Conservation (phyloP, 352 stramenopile species). For the Globisporangium ultimum region DNA sequence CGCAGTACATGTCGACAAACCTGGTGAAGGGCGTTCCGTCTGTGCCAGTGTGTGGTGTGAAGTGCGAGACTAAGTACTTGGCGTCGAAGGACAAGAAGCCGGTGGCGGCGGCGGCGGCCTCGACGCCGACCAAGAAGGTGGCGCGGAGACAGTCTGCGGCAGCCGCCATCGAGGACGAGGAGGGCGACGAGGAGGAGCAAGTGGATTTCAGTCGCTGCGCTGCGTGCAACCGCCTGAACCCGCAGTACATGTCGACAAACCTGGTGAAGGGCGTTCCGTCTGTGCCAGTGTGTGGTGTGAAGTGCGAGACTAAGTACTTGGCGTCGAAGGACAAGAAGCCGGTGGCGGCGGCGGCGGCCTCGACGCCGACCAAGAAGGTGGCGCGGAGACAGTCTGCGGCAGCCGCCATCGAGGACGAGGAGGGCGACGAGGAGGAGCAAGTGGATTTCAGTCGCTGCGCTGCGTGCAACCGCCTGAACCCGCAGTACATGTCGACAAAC, state of each 20-base stretch:
- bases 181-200: too few species aligned
- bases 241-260: constrained; percentile 64
- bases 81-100: too few species aligned
- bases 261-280: constrained; percentile 41
- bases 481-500: constrained; percentile 64
- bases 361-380: too few species aligned
- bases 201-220: constrained; percentile 43
- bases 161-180: constrained; percentile 7
- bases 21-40: constrained; percentile 41
- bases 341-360: too few species aligned
- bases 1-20: constrained; percentile 64
- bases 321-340: too few species aligned
- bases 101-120: too few species aligned
- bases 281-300: constrained; percentile 61
- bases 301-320: constrained; percentile 53
- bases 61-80: constrained; percentile 53
- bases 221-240: constrained; percentile 53
- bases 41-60: constrained; percentile 61
- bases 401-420: too few species aligned
- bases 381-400: too few species aligned
- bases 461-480: constrained; percentile 53
- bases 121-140: too few species aligned
- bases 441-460: constrained; percentile 44
- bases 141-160: too few species aligned
- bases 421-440: too few species aligned